Conservation (phyloP, 176 grass and related monocot species). For the Phyllostachys edulis region DNA sequence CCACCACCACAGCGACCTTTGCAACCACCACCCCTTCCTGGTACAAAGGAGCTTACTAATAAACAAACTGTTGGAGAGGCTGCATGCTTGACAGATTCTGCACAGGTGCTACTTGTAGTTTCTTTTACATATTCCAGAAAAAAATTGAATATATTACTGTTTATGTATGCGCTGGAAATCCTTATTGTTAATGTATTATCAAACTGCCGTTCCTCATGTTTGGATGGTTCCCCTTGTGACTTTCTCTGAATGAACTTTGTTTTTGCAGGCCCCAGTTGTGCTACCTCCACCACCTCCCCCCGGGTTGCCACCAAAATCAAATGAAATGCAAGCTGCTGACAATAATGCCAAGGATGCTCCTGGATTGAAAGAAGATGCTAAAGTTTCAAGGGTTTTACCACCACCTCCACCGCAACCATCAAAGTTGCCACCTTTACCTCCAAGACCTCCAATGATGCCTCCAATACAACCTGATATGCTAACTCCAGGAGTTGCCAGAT, state of each 20-base stretch:
- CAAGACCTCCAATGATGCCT: constrained; percentile 55
- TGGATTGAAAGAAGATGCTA: constrained; percentile 42
- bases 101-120: constrained; percentile 43
- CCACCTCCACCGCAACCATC: constrained; percentile 43
- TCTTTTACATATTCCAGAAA: background rate
- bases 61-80: constrained; percentile 39
- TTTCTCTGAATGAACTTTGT: constrained; percentile 31
- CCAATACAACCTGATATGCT: constrained; percentile 65
- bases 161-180: constrained; percentile 16
- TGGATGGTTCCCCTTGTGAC: background rate
- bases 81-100: constrained; percentile 41
- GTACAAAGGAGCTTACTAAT: constrained; percentile 42
- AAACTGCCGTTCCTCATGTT: background rate
- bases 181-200: constrained; percentile 14
- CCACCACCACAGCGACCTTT: constrained; percentile 62
- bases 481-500: constrained; percentile 60
- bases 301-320: constrained; percentile 56
- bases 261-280: constrained; percentile 46
- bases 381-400: constrained; percentile 33
- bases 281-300: constrained; percentile 77
- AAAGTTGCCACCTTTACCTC: constrained; percentile 59
- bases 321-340: constrained; percentile 40
- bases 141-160: background rate
- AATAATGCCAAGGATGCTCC: constrained; percentile 34
- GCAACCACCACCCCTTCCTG: constrained; percentile 44